Evolutionary conservation across 768 basidiomycete species (phyloP).

Genomic region (Hortiboletus flavorubellus): DNA sequence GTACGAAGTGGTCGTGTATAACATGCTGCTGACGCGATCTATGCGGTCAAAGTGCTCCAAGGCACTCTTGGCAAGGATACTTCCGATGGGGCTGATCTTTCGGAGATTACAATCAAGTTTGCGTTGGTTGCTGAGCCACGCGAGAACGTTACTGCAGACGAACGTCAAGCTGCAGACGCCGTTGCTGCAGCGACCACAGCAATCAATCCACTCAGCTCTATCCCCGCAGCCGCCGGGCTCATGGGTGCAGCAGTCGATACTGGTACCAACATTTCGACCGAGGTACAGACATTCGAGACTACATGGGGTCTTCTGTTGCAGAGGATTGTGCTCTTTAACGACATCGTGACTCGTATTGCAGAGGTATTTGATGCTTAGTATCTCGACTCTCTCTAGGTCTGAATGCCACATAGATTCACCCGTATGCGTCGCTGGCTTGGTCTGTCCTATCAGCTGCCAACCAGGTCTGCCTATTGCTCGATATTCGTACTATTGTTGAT

Average conservation of each 20-base stretch:
- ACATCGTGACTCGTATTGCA: neutral
- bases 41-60: neutral
- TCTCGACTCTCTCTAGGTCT: neutral
- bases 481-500: neutral
- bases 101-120: no score
- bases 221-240: neutral
- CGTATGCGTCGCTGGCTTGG: no score
- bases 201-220: no score
- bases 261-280: neutral
- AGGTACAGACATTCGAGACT: neutral
- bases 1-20: no score
- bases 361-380: neutral
- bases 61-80: neutral
- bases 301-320: neutral
- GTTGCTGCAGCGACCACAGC: neutral
- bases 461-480: neutral
- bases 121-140: no score
- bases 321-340: neutral
- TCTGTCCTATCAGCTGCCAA: neutral
- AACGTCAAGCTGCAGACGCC: neutral
- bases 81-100: neutral
- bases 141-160: neutral
- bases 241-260: neutral
- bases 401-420: neutral
- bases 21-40: no score